A percentile compares a stretch with the other conserved stretches of the same genome.
phyloP scores from a whole-genome alignment of 148 eudicot species.

The Rhododendron molle region DNA sequence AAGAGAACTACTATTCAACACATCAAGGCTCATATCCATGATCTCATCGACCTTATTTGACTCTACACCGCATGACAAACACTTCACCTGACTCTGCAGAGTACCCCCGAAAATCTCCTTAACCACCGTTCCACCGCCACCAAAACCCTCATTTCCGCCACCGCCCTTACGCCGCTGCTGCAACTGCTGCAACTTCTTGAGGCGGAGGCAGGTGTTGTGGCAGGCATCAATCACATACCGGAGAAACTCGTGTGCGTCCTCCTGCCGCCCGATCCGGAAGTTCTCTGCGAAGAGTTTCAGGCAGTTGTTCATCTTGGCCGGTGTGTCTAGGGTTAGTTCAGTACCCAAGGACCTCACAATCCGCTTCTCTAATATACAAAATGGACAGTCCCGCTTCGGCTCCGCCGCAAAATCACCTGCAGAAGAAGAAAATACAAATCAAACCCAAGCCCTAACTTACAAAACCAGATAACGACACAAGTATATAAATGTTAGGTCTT shows the following conservation, averaged over 20 bases:
- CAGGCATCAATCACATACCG: constrained; percentile 94
- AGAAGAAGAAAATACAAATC: not conserved
- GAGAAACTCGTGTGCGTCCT: constrained; percentile 97
- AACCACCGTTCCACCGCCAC: constrained; percentile 43
- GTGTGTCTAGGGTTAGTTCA: constrained; percentile 61
- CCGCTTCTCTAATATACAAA: constrained; percentile 84
- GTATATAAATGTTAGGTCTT: not conserved
- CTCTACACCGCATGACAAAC: constrained; percentile 78
- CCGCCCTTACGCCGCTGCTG: constrained; percentile 34
- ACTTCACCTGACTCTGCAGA: constrained; percentile 93
- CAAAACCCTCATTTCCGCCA: constrained; percentile 32
- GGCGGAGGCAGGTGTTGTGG: constrained; percentile 77
- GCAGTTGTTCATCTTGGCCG: constrained; percentile 64
- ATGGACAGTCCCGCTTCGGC: constrained; percentile 76
- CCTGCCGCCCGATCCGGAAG: constrained; percentile 76
- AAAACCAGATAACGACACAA: not conserved
- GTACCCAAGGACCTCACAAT: constrained; percentile 65
- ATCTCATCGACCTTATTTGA: constrained; percentile 97
- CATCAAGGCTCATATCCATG: constrained; percentile 94
- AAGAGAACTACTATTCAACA: constrained; percentile 62
- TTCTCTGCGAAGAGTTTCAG: constrained; percentile 67
- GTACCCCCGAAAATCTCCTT: constrained; percentile 97
- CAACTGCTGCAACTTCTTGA: constrained; percentile 73
- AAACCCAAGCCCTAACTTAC: not conserved
- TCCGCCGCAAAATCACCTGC: constrained; percentile 63